Conservation (phyloP, 2,329 filamentous ascomycete genomes). For the Zymoseptoria passerinii region DNA sequence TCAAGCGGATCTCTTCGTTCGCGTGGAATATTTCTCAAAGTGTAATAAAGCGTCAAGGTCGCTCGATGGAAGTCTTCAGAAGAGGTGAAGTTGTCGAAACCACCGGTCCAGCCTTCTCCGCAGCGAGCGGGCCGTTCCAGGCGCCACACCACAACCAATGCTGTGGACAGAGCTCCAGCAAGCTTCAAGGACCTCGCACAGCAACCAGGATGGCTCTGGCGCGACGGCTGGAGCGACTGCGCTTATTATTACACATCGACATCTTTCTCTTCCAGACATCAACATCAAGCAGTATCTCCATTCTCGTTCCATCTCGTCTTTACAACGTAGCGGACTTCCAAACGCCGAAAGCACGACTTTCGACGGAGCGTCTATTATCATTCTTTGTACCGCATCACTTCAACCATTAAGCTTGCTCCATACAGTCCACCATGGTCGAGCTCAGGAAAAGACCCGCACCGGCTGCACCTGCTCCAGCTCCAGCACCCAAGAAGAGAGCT, state of each 20-base stretch:
- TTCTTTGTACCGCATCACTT: neutral
- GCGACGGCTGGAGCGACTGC: neutral
- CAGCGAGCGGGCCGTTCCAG: neutral
- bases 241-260: neutral
- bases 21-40: neutral
- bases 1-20: neutral
- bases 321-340: neutral
- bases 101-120: neutral
- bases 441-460: constrained; percentile 56
- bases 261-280: neutral
- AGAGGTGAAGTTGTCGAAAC: neutral
- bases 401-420: neutral
- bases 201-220: too few species aligned
- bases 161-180: neutral
- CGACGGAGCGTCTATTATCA: neutral
- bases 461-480: constrained; percentile 38
- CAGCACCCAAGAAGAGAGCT: constrained; percentile 38
- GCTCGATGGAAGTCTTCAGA: neutral
- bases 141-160: neutral
- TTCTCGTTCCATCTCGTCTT: neutral
- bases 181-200: neutral
- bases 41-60: neutral
- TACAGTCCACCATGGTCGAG: constrained; percentile 42
- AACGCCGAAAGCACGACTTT: neutral
- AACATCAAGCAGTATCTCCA: neutral